Conservation (phyloP, 495 filamentous ascomycete genomes). For the Hypoxylon rickii region DNA sequence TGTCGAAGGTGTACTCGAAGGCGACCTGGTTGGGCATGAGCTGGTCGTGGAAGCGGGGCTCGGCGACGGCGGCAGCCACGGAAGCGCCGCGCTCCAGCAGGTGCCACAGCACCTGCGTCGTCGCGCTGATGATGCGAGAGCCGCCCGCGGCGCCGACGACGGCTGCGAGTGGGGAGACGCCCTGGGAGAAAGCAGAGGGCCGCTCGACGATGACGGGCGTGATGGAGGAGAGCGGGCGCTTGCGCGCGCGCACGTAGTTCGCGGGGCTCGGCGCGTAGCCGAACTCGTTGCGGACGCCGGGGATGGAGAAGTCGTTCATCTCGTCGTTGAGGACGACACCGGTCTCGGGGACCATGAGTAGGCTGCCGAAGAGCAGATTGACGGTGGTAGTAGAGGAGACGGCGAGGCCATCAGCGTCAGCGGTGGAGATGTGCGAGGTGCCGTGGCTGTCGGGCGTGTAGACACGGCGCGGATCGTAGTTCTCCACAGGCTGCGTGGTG, state of each 20-base stretch:
- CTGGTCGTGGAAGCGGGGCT: constrained; percentile 79
- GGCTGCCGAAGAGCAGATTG: constrained; percentile 81
- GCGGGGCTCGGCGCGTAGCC: constrained; percentile 72
- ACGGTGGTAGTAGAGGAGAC: constrained; percentile 79
- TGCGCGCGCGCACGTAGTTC: constrained; percentile 75
- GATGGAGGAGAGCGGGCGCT: constrained; percentile 75
- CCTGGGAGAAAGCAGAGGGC: constrained; percentile 31
- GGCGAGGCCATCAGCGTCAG: constrained; percentile 70
- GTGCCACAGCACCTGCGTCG: constrained; percentile 72
- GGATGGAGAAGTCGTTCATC: constrained; percentile 85
- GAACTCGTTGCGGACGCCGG: constrained; percentile 70
- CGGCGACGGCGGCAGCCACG: constrained; percentile 59
- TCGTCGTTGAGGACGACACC: constrained; percentile 87
- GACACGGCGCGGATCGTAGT: constrained; percentile 64
- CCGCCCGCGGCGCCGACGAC: constrained; percentile 76
- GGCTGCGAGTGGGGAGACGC: constrained; percentile 39
- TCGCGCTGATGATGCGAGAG: constrained; percentile 77
- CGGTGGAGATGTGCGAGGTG: constrained; percentile 74
- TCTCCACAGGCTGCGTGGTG: constrained; percentile 65
- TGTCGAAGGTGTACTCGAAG: constrained; percentile 73
- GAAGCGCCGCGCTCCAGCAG: constrained; percentile 65
- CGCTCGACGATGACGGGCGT: constrained; percentile 71
- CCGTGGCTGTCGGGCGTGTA: constrained; percentile 59
- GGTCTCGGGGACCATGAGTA: constrained; percentile 78
- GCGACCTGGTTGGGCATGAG: constrained; percentile 64